A percentile compares a stretch with the other conserved stretches of the same genome.
These are phyloP conservation scores for Fusarium ambrosium DNA, from an alignment of 2,329 filamentous ascomycete species.

Conservation along the genomic window DNA sequence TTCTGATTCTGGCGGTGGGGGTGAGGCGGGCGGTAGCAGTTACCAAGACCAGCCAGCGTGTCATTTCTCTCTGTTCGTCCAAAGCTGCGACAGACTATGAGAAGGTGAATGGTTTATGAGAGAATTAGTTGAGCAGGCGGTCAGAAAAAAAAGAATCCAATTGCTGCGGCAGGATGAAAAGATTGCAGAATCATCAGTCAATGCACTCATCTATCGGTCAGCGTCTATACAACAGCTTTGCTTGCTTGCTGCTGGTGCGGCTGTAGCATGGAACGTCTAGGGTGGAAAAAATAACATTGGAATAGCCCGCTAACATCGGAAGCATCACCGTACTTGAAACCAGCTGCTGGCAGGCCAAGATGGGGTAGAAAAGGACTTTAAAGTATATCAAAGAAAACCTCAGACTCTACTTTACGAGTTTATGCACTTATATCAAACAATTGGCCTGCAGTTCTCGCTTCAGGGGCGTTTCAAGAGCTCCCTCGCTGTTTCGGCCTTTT, in stretches of 20 bases:
- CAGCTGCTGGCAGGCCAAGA: background rate
- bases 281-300: conserved; percentile 16
- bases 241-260: conserved; percentile 38
- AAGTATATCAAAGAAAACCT: background rate
- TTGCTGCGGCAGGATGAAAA: background rate
- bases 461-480: background rate
- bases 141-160: background rate
- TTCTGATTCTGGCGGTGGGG: conserved; percentile 18
- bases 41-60: conserved; percentile 36
- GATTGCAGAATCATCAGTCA: background rate
- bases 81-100: conserved; percentile 18
- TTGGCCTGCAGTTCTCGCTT: background rate
- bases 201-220: background rate
- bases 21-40: conserved; percentile 21
- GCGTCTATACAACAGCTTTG: background rate
- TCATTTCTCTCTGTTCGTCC: conserved; percentile 14
- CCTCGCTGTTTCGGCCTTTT: conserved; percentile 1
- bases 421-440: background rate
- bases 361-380: background rate
- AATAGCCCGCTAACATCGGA: background rate
- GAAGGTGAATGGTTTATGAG: conserved; percentile 13
- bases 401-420: background rate
- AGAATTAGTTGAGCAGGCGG: background rate
- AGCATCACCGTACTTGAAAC: background rate
- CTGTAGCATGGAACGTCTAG: conserved; percentile 25